A percentile compares a stretch with the other conserved stretches of the same genome.
These are phyloP conservation scores for Noccaea bulbosa DNA, from an alignment of 345 rosid species.

Conservation along the genomic window DNA sequence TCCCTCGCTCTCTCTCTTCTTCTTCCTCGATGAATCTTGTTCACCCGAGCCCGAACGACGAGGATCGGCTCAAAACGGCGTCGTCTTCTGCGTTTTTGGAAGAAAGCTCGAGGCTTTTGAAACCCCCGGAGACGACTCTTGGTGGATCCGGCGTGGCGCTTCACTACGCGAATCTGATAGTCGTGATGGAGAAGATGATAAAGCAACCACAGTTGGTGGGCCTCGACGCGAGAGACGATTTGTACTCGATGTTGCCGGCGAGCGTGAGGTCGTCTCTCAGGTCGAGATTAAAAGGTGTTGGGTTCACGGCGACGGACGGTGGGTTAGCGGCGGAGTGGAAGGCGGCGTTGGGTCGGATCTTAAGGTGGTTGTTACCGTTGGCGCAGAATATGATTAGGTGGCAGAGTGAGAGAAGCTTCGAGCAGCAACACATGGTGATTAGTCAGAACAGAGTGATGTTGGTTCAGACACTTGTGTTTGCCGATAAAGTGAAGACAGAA, in stretches of 20 bases:
- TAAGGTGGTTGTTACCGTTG: slow-evolving; percentile 84
- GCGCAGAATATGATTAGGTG: slow-evolving; percentile 98
- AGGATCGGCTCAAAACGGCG: slow-evolving; percentile 28
- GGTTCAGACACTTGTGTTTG: slow-evolving; percentile 77
- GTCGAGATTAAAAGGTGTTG: slow-evolving; percentile 73
- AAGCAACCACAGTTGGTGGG: slow-evolving; percentile 92
- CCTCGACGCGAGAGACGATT: slow-evolving; percentile 84
- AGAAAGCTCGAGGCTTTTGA: slow-evolving; percentile 62
- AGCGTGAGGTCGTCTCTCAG: slow-evolving; percentile 69
- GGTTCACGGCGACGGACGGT: slow-evolving; percentile 73
- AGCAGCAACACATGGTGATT: slow-evolving; percentile 69
- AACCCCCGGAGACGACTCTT: slow-evolving; percentile 70
- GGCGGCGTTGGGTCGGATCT: slow-evolving; percentile 72
- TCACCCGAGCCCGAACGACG: slow-evolving; percentile 57
- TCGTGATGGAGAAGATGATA: slow-evolving; percentile 93
- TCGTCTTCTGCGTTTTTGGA: slow-evolving; percentile 56
- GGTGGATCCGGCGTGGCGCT: slow-evolving; percentile 81
- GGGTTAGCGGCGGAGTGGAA: slow-evolving; percentile 85
- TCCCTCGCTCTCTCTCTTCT: slow-evolving; percentile 77
- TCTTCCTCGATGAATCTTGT: slow-evolving; percentile 74
- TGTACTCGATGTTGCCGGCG: slow-evolving; percentile 82
- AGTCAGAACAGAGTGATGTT: slow-evolving; percentile 56
- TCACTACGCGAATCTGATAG: slow-evolving; percentile 83
- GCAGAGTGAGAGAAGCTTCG: slow-evolving; percentile 96
- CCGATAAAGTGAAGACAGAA: slow-evolving; percentile 84